phyloP scores from a whole-genome alignment of 2,329 filamentous ascomycete species.

The Clonostachys chloroleuca region DNA sequence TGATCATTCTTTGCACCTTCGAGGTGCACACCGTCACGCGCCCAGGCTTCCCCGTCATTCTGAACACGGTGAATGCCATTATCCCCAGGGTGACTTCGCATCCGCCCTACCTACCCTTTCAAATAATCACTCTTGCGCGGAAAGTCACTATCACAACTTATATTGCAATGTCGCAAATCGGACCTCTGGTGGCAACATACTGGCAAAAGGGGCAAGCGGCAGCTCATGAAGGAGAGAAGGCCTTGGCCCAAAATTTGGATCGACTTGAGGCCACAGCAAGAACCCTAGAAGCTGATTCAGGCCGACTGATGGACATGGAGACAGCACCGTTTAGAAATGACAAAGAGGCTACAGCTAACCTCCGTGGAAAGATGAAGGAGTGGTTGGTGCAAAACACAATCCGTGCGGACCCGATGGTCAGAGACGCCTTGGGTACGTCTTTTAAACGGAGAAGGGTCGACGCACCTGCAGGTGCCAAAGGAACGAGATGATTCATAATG shows the following conservation, averaged over 20 bases:
- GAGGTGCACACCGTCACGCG: constrained; percentile 54
- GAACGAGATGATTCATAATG: constrained; percentile 17
- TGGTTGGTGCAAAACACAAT: constrained; percentile 88
- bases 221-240: constrained; percentile 38
- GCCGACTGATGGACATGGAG: constrained; percentile 70
- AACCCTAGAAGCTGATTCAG: constrained; percentile 64
- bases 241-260: constrained; percentile 58
- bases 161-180: constrained; percentile 79
- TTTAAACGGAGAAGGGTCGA: constrained; percentile 58
- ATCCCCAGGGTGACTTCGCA: constrained; percentile 33
- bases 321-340: constrained; percentile 79
- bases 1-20: constrained; percentile 47
- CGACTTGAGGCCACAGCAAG: constrained; percentile 58
- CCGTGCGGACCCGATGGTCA: constrained; percentile 73
- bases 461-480: constrained; percentile 57
- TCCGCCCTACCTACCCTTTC: constrained; percentile 75
- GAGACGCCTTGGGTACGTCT: constrained; percentile 68
- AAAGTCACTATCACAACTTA: constrained; percentile 74
- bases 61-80: constrained; percentile 39
- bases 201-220: constrained; percentile 7
- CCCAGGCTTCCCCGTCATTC: constrained; percentile 41
- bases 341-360: constrained; percentile 51
- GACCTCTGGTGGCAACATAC: constrained; percentile 55
- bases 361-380: constrained; percentile 69
- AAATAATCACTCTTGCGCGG: constrained; percentile 71